Conservation (phyloP, 371 early-diverging fungal genomes). For the Blakeslea trispora region DNA sequence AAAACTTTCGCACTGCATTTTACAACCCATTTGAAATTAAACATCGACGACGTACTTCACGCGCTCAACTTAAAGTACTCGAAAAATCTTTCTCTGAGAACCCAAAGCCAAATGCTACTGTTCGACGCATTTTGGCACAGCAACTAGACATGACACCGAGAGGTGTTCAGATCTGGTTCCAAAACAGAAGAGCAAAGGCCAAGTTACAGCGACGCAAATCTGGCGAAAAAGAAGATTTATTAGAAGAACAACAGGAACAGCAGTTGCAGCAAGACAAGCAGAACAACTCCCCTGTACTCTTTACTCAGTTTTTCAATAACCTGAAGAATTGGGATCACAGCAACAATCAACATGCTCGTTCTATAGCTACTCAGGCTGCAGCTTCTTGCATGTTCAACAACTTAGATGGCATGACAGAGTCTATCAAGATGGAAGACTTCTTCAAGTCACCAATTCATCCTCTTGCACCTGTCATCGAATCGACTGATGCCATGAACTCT, state of each 20-base stretch:
- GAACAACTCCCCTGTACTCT: slow-evolving; percentile 10
- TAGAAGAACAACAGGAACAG: slow-evolving; percentile 10
- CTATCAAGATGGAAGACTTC: slow-evolving; percentile 17
- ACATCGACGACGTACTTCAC: slow-evolving; percentile 72
- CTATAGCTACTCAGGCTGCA: slow-evolving; percentile 15
- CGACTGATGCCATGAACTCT: not conserved
- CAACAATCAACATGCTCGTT: slow-evolving; percentile 6
- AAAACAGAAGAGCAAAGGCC: slow-evolving; percentile 92
- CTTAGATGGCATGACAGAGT: not conserved
- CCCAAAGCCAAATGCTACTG: slow-evolving; percentile 71
- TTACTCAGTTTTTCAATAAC: slow-evolving; percentile 26
- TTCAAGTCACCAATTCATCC: slow-evolving; percentile 23
- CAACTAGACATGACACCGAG: slow-evolving; percentile 84
- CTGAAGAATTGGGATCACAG: slow-evolving; percentile 17
- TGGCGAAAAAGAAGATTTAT: slow-evolving; percentile 7
- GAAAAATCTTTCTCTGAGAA: slow-evolving; percentile 69
- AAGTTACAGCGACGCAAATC: slow-evolving; percentile 20
- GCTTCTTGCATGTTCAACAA: slow-evolving; percentile 25
- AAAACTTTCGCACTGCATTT: slow-evolving; percentile 41
- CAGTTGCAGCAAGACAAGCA: slow-evolving; percentile 2
- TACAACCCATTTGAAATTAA: slow-evolving; percentile 81
- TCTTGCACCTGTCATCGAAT: slow-evolving; percentile 23
- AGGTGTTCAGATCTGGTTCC: slow-evolving; percentile 97
- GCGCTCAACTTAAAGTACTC: slow-evolving; percentile 65
- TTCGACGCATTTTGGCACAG: slow-evolving; percentile 66